A percentile compares a stretch with the other conserved stretches of the same genome.
Conservation (phyloP, 179 eudicot genomes). For the Pouteria campechiana region DNA sequence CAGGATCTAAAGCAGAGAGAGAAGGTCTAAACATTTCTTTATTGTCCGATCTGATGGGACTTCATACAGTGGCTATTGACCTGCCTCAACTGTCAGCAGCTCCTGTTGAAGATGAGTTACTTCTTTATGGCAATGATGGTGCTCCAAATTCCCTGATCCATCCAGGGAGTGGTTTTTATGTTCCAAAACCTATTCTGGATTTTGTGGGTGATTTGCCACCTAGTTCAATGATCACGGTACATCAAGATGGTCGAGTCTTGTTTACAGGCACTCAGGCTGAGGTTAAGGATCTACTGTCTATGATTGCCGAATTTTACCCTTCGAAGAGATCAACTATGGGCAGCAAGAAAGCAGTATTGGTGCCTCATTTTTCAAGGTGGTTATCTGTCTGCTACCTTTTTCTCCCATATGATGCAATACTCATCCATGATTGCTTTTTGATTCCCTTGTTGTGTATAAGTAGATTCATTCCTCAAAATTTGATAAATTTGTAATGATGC, state of each 20-base stretch:
- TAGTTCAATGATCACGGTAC: conserved; percentile 16
- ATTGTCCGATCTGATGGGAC: conserved; percentile 32
- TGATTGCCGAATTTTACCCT: conserved; percentile 33
- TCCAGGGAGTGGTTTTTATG: conserved; percentile 22
- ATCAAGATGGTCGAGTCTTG: conserved; percentile 23
- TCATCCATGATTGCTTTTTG: no score
- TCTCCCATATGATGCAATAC: no score
- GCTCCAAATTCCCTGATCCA: conserved; percentile 20
- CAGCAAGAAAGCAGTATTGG: conserved; percentile 34
- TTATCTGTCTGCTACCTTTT: no score
- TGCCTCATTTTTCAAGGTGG: conserved; percentile 62
- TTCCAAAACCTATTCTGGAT: conserved; percentile 20
- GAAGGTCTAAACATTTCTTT: conserved; percentile 26
- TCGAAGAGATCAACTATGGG: conserved; percentile 25
- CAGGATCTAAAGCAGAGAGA: conserved; percentile 29
- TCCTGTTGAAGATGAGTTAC: no score
- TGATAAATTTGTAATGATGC: no score
- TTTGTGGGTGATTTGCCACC: conserved; percentile 16
- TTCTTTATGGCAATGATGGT: conserved; percentile 8
- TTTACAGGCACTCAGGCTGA: conserved; percentile 15
- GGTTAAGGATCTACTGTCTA: conserved; percentile 39
- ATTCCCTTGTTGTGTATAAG: no score
- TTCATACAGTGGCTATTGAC: conserved; percentile 14
- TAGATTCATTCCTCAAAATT: no score
- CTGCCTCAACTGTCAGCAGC: conserved; percentile 15